Conservation (phyloP, 2,329 filamentous ascomycete genomes). For the Cladosporium sp. region DNA sequence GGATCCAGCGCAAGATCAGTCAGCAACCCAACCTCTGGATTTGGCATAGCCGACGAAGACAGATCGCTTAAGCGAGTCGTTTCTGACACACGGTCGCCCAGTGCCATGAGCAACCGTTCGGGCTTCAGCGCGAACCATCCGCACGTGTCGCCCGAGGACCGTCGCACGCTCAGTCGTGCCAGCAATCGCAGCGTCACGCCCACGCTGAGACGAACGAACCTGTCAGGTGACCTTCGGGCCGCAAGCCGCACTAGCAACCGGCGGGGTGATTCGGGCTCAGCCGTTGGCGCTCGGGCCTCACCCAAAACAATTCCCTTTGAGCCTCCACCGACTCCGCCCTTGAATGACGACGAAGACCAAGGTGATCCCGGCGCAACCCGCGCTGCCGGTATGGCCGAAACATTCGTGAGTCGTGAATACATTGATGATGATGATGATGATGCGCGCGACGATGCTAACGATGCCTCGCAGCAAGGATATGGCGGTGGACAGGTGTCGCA, state of each 20-base stretch:
- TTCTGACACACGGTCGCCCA: constrained; percentile 41
- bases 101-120: constrained; percentile 48
- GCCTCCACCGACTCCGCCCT: constrained; percentile 51
- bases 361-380: constrained; percentile 86
- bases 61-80: constrained; percentile 31
- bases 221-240: constrained; percentile 76
- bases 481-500: constrained; percentile 84
- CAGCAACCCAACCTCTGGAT: constrained; percentile 37
- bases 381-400: constrained; percentile 83
- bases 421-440: constrained; percentile 20
- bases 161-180: constrained; percentile 62
- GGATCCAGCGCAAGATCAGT: constrained; percentile 19
- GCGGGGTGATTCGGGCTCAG: constrained; percentile 52
- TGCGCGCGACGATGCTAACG: constrained; percentile 22
- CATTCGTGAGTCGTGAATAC: constrained; percentile 71
- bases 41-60: constrained; percentile 49
- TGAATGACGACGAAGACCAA: constrained; percentile 66
- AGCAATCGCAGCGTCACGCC: constrained; percentile 63
- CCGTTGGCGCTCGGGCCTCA: constrained; percentile 38
- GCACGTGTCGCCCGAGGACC: constrained; percentile 44
- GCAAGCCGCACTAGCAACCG: constrained; percentile 52
- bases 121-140: constrained; percentile 40
- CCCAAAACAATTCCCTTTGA: constrained; percentile 42
- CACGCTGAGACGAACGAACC: constrained; percentile 66
- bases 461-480: constrained; percentile 73